Evolutionary conservation across 2,329 filamentous ascomycete genomes (phyloP).

Genomic region (Cladophialophora psammophila): DNA sequence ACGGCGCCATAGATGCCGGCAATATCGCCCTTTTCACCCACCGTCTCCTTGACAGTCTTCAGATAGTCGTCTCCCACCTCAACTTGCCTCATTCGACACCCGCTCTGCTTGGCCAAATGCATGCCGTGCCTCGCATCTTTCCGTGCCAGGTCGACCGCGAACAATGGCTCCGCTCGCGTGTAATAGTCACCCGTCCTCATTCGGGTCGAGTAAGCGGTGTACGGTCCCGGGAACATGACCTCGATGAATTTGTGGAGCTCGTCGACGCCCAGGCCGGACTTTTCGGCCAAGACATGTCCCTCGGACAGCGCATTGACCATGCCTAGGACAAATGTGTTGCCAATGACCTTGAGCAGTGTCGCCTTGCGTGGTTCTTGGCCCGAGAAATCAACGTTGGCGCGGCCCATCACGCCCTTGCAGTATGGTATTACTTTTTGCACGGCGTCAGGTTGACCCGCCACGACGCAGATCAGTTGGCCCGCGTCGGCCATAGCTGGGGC

Average conservation of each 20-base stretch:
- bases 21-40: slow-evolving; percentile 68
- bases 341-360: slow-evolving; percentile 78
- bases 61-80: slow-evolving; percentile 75
- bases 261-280: slow-evolving; percentile 74
- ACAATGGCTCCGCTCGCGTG: slow-evolving; percentile 77
- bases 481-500: slow-evolving; percentile 61
- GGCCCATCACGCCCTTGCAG: slow-evolving; percentile 74
- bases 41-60: slow-evolving; percentile 67
- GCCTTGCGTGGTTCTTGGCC: slow-evolving; percentile 73
- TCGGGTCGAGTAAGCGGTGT: slow-evolving; percentile 75
- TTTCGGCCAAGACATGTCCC: slow-evolving; percentile 80
- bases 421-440: slow-evolving; percentile 73
- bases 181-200: slow-evolving; percentile 81
- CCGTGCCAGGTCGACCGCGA: slow-evolving; percentile 79
- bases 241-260: slow-evolving; percentile 76
- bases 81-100: slow-evolving; percentile 68
- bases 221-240: slow-evolving; percentile 76
- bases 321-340: slow-evolving; percentile 85
- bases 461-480: slow-evolving; percentile 75
- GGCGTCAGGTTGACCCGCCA: slow-evolving; percentile 68
- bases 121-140: slow-evolving; percentile 83
- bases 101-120: slow-evolving; percentile 68
- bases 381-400: slow-evolving; percentile 73
- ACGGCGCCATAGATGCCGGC: slow-evolving; percentile 83
- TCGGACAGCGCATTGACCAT: slow-evolving; percentile 83